Percentiles rank a stretch among this genome's conserved stretches.
Conservation (phyloP, 345 rosid genomes). For the Lepidium sativum region DNA sequence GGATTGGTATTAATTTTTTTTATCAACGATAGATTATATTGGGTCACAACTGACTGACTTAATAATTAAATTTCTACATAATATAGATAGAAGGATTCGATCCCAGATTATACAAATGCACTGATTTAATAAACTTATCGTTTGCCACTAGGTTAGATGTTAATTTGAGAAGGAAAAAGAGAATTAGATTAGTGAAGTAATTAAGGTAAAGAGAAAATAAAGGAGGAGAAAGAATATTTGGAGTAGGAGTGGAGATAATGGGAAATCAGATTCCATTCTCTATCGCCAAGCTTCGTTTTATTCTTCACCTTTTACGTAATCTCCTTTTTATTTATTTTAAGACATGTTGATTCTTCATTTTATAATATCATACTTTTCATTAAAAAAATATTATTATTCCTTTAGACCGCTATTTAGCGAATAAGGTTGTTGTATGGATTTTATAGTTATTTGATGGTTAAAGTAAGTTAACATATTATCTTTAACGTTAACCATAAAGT, state of each 20-base stretch:
- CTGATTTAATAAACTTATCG: too few relatives aligned
- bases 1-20: too few relatives aligned
- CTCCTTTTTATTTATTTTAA: not conserved
- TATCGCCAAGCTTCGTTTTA: conserved; percentile 31
- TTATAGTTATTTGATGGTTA: not conserved
- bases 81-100: too few relatives aligned
- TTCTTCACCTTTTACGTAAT: conserved; percentile 2
- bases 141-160: too few relatives aligned
- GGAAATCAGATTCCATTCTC: conserved; percentile 52
- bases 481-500: not conserved
- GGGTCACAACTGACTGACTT: too few relatives aligned
- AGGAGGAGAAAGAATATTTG: conserved; percentile 23
- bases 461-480: not conserved
- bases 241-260: conserved; percentile 23
- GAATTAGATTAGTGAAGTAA: too few relatives aligned
- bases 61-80: too few relatives aligned
- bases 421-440: not conserved
- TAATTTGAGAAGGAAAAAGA: too few relatives aligned
- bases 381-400: not conserved
- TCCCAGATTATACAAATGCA: too few relatives aligned
- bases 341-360: not conserved
- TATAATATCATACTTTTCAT: not conserved
- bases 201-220: conserved; percentile 4
- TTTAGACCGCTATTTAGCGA: not conserved
- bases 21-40: too few relatives aligned